Percentiles rank a stretch among this genome's conserved stretches.
Evolutionary conservation across 176 grass and related monocot species (phyloP).

Genomic region (Eragrostis curvula): DNA sequence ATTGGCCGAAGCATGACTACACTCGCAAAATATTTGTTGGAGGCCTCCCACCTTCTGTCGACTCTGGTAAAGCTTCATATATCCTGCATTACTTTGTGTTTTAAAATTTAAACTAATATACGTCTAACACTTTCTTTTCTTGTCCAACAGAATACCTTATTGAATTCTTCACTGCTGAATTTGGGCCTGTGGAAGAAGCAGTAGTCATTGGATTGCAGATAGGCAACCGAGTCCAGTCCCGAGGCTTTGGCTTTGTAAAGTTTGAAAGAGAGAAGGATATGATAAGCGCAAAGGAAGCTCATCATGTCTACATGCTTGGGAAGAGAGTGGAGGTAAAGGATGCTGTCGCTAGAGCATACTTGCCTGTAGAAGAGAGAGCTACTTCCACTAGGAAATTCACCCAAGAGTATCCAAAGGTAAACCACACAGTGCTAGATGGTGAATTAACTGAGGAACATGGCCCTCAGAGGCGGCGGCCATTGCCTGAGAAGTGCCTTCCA

Average conservation of each 20-base stretch:
- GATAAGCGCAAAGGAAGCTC: constrained; percentile 59
- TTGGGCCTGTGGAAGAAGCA: constrained; percentile 72
- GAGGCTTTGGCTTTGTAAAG: constrained; percentile 74
- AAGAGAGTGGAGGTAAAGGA: constrained; percentile 76
- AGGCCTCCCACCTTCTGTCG: constrained; percentile 61
- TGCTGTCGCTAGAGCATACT: constrained; percentile 55
- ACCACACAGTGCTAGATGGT: constrained; percentile 30
- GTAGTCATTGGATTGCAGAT: constrained; percentile 50
- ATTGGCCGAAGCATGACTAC: constrained; percentile 61
- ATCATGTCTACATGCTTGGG: constrained; percentile 63
- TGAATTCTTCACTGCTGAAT: constrained; percentile 61
- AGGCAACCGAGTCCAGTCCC: constrained; percentile 49
- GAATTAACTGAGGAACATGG: constrained; percentile 47
- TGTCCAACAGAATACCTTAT: constrained; percentile 48
- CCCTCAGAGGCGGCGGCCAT: constrained; percentile 35
- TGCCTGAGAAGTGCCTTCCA: constrained; percentile 65
- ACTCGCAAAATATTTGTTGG: constrained; percentile 72
- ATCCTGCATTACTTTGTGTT: constrained; percentile 1
- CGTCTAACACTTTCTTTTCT: constrained; percentile 25
- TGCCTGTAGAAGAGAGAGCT: constrained; percentile 44
- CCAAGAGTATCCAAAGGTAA: constrained; percentile 34
- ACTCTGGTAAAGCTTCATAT: constrained; percentile 48
- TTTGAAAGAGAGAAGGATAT: constrained; percentile 55
- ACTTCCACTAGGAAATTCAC: constrained; percentile 18
- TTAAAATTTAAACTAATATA: background rate